Percentiles rank a stretch among this genome's conserved stretches.
Conservation (phyloP, 495 filamentous ascomycete species). For the Aspergillus sclerotioniger region DNA sequence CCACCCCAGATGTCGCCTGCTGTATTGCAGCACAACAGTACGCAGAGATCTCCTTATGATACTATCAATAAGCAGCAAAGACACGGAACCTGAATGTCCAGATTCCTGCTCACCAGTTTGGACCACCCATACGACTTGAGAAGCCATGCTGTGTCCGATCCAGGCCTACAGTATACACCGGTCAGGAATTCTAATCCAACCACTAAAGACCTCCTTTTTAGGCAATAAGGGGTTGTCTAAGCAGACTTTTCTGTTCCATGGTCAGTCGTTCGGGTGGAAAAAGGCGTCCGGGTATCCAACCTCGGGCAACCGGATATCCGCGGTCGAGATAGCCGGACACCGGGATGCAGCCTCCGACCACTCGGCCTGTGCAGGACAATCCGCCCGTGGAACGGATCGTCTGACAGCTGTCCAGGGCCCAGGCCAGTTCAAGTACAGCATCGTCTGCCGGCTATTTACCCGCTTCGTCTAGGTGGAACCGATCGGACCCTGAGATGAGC, state of each 20-base stretch:
- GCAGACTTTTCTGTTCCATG: not conserved
- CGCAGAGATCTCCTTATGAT: too few species aligned
- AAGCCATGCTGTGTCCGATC: too few species aligned
- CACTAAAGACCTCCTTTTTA: too few species aligned
- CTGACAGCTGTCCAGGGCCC: not conserved
- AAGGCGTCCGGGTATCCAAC: not conserved
- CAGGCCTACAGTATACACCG: too few species aligned
- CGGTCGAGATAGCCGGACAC: not conserved
- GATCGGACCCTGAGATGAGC: not conserved
- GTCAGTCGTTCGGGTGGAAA: not conserved
- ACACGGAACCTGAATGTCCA: too few species aligned
- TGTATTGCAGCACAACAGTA: too few species aligned
- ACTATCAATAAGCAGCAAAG: too few species aligned
- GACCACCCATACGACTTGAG: too few species aligned
- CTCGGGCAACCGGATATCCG: not conserved
- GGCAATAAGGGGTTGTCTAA: not conserved
- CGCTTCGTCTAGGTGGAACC: not conserved
- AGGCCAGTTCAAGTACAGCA: not conserved
- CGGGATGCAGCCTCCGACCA: not conserved
- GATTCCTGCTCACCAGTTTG: too few species aligned
- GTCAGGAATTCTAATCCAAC: too few species aligned
- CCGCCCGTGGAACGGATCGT: not conserved
- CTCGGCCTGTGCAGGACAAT: not conserved
- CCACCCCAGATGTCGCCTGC: not conserved
- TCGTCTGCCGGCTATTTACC: not conserved